Conservation (phyloP, 2,329 filamentous ascomycete species). For the Leptographium lundbergii region DNA sequence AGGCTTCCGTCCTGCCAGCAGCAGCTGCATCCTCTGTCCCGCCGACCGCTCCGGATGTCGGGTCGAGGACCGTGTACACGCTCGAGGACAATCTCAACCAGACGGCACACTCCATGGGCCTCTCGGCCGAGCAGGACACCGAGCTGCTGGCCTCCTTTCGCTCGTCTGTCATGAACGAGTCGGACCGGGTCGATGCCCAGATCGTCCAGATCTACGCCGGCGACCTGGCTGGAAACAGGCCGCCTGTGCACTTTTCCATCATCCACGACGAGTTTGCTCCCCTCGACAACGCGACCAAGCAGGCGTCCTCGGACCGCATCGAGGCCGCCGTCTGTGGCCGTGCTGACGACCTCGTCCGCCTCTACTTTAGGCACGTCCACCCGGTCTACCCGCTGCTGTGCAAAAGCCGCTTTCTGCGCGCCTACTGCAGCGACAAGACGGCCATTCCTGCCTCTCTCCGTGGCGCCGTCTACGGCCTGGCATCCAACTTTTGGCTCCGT, state of each 20-base stretch:
- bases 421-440: constrained; percentile 24
- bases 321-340: constrained; percentile 28
- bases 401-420: constrained; percentile 28
- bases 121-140: constrained; percentile 32
- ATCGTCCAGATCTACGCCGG: constrained; percentile 5
- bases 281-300: constrained; percentile 24
- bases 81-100: constrained; percentile 28
- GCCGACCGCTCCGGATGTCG: neutral
- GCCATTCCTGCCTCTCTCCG: constrained; percentile 30
- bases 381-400: constrained; percentile 30
- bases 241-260: constrained; percentile 32
- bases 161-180: constrained; percentile 31
- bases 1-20: no score
- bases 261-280: constrained; percentile 31
- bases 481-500: constrained; percentile 27
- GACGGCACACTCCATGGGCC: constrained; percentile 32
- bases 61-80: constrained; percentile 15
- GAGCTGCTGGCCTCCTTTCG: constrained; percentile 33
- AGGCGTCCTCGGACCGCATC: constrained; percentile 26
- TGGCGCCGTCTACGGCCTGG: constrained; percentile 31
- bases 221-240: constrained; percentile 18
- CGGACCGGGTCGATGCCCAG: constrained; percentile 27
- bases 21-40: no score
- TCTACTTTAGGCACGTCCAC: constrained; percentile 34
- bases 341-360: constrained; percentile 26